Conservation (phyloP, 1,284 basidiomycete species). For the Cryptococcus depauperatus region DNA sequence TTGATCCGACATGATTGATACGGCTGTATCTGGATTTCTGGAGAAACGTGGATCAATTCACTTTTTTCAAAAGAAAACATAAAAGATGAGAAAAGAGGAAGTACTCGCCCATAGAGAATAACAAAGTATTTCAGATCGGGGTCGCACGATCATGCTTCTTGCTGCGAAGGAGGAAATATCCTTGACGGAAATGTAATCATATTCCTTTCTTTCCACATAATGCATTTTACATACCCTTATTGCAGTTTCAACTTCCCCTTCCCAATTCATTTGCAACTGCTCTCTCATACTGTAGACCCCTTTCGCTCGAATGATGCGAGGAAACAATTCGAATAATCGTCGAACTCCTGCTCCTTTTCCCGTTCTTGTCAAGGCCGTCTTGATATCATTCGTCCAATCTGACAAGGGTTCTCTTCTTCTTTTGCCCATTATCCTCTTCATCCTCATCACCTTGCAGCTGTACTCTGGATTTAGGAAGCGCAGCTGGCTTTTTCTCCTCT, state of each 20-base stretch:
- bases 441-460: conserved; percentile 67
- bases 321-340: too few species aligned
- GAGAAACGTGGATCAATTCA: too few species aligned
- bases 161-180: too few species aligned
- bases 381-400: conserved; percentile 57
- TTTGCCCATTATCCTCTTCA: conserved; percentile 61
- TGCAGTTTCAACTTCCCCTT: not conserved
- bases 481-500: conserved; percentile 43
- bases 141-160: too few species aligned
- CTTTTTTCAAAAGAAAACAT: too few species aligned
- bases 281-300: not conserved
- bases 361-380: conserved; percentile 57
- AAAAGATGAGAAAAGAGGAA: not conserved
- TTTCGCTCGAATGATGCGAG: too few species aligned
- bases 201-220: not conserved
- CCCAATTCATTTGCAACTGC: not conserved
- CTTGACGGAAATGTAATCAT: not conserved
- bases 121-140: too few species aligned
- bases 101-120: not conserved
- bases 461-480: conserved; percentile 26
- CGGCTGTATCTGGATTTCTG: too few species aligned
- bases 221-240: conserved; percentile 1
- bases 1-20: too few species aligned
- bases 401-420: conserved; percentile 70
- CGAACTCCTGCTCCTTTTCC: too few species aligned